These are phyloP conservation scores for Solanum aculeatissimum DNA, from an alignment of 305 asterid genomes.

Conservation along the genomic window DNA sequence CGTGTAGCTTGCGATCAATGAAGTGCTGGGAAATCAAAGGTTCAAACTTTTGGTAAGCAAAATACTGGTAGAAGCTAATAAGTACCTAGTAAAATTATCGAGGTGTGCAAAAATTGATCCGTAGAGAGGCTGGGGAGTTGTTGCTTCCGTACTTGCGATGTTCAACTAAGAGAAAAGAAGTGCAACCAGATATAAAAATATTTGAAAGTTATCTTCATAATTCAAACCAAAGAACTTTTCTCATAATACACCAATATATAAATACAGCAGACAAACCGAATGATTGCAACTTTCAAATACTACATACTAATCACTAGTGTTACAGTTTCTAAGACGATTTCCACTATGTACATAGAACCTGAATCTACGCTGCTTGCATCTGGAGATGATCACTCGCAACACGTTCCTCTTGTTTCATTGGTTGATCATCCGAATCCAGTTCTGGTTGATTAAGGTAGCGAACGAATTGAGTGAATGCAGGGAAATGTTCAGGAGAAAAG, in stretches of 20 bases:
- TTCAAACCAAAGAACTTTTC: neutral
- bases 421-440: conserved; percentile 34
- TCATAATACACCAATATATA: neutral
- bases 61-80: neutral
- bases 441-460: conserved; percentile 30
- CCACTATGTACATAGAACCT: neutral
- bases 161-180: neutral
- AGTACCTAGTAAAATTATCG: neutral
- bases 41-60: neutral
- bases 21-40: neutral
- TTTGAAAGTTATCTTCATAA: neutral
- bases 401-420: conserved; percentile 11
- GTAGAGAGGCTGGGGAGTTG: neutral
- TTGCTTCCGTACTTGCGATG: neutral
- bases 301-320: neutral
- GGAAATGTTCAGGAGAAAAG: conserved; percentile 77
- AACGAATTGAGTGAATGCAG: conserved; percentile 37
- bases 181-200: neutral
- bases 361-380: conserved; percentile 43
- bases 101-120: neutral
- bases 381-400: conserved; percentile 17
- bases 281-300: neutral
- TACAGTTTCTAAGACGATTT: neutral
- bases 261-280: neutral
- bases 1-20: neutral